phyloP scores from a whole-genome alignment of 2,329 filamentous ascomycete genomes.

The Arthroderma uncinatum region DNA sequence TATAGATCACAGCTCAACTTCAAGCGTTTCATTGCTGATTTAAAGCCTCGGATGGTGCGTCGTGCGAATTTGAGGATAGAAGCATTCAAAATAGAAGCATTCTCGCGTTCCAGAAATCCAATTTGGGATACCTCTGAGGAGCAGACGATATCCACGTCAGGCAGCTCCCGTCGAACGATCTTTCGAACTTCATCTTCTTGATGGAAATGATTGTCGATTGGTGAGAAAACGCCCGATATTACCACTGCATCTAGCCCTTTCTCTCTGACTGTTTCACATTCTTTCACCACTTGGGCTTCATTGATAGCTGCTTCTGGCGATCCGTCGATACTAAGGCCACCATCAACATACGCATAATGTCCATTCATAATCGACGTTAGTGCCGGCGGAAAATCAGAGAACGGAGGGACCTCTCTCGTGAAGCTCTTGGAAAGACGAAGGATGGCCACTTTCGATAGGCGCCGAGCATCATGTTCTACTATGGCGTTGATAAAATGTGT shows the following conservation, averaged over 20 bases:
- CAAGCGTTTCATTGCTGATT: constrained; percentile 36
- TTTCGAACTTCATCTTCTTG: constrained; percentile 43
- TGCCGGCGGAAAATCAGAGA: constrained; percentile 39
- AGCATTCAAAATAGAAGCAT: constrained; percentile 42
- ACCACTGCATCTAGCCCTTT: constrained; percentile 40
- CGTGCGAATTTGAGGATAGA: constrained; percentile 39
- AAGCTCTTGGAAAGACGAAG: constrained; percentile 41
- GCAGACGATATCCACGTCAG: constrained; percentile 40
- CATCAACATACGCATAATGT: constrained; percentile 39
- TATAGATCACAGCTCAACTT: constrained; percentile 38
- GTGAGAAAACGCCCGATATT: constrained; percentile 48
- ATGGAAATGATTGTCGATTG: constrained; percentile 43
- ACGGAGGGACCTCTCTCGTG: constrained; percentile 40
- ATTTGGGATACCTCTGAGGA: constrained; percentile 42
- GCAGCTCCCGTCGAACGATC: constrained; percentile 39
- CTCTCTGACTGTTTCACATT: constrained; percentile 36
- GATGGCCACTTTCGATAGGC: constrained; percentile 43
- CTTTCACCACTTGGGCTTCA: constrained; percentile 36
- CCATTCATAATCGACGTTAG: constrained; percentile 39
- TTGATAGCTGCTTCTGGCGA: constrained; percentile 32
- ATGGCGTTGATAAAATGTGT: constrained; percentile 46
- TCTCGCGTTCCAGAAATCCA: constrained; percentile 42
- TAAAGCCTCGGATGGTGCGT: constrained; percentile 37
- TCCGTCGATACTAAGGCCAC: constrained; percentile 39
- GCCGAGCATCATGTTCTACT: constrained; percentile 39